Conservation (phyloP, 805 yeast species). For the Saccharomycopsis schoenii region DNA sequence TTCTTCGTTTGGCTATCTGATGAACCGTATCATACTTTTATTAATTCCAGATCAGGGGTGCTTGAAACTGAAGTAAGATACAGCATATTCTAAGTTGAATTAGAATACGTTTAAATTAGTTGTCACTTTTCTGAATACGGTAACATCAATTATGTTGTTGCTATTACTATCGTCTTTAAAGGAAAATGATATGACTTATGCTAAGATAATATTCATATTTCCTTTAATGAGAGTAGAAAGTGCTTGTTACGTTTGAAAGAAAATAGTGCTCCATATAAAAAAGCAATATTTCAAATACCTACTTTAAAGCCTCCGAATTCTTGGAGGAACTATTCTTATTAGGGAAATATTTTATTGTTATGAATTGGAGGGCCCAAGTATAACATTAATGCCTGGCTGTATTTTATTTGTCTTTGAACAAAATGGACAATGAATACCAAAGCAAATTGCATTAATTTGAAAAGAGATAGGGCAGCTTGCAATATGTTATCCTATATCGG, state of each 20-base stretch:
- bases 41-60: too few relatives aligned
- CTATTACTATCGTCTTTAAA: not conserved
- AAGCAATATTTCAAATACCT: constrained; percentile 38
- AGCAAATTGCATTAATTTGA: constrained; percentile 32
- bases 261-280: constrained; percentile 42
- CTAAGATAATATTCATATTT: not conserved
- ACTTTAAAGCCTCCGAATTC: constrained; percentile 40
- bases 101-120: too few relatives aligned
- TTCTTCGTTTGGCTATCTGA: too few relatives aligned
- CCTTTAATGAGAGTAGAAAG: constrained; percentile 38
- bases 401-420: too few relatives aligned
- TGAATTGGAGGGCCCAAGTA: constrained; percentile 30
- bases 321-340: constrained; percentile 46
- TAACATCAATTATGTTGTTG: too few relatives aligned
- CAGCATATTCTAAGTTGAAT: too few relatives aligned
- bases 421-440: constrained; percentile 37
- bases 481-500: constrained; percentile 46
- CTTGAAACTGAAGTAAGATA: too few relatives aligned
- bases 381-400: too few relatives aligned
- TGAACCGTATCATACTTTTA: too few relatives aligned
- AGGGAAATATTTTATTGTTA: constrained; percentile 57
- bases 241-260: constrained; percentile 58
- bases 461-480: constrained; percentile 37
- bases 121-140: too few relatives aligned
- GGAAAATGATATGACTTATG: not conserved